A percentile compares a stretch with the other conserved stretches of the same genome.
phyloP scores from a whole-genome alignment of 495 filamentous ascomycete genomes.

The Annulohypoxylon maeteangense region DNA sequence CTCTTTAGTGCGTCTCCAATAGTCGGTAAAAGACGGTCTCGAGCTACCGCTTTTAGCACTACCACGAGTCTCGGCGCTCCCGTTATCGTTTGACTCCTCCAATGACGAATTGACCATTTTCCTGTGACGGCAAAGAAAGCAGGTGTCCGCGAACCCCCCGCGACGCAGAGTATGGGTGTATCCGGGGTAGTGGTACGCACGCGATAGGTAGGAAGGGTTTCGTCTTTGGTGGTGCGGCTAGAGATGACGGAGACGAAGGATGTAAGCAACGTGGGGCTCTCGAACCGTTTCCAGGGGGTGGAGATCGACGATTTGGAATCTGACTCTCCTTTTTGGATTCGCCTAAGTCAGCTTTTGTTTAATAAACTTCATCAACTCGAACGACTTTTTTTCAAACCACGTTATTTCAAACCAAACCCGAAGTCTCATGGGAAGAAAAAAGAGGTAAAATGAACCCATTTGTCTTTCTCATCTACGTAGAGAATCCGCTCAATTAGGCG shows the following conservation, averaged over 20 bases:
- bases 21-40: conserved; percentile 51
- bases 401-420: not conserved
- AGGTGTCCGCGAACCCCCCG: not conserved
- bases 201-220: conserved; percentile 22
- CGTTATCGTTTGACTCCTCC: conserved; percentile 18
- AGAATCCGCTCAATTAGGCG: not conserved
- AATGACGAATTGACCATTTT: conserved; percentile 23
- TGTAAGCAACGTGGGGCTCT: conserved; percentile 26
- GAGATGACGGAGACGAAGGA: not conserved
- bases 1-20: conserved; percentile 53
- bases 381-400: not conserved
- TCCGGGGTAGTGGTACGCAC: conserved; percentile 23
- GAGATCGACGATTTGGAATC: conserved; percentile 38
- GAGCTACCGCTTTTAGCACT: conserved; percentile 16
- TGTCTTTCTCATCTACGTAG: not conserved
- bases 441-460: not conserved
- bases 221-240: conserved; percentile 22
- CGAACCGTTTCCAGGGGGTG: conserved; percentile 16
- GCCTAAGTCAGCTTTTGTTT: not conserved
- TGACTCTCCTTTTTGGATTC: conserved; percentile 28
- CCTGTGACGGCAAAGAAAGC: conserved; percentile 2
- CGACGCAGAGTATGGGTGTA: conserved; percentile 2
- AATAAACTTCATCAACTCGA: not conserved
- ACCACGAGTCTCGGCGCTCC: not conserved
- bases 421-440: not conserved